phyloP scores from a whole-genome alignment of 176 grass and related monocot genomes.

The Alloteropsis semialata region DNA sequence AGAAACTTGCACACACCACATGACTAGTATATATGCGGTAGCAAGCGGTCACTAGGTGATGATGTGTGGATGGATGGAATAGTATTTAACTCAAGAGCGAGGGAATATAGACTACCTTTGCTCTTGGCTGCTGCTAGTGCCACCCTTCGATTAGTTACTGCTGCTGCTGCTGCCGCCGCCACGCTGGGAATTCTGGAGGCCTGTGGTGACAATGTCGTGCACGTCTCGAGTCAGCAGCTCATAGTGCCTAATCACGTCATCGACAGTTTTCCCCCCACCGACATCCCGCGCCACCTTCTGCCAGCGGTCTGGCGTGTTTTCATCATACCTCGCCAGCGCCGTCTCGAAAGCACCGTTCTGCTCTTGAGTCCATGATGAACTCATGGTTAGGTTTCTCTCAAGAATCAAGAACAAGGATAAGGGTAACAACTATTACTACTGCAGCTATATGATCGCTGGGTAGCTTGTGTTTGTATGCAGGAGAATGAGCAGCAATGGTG shows the following conservation, averaged over 20 bases:
- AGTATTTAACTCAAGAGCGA: conserved; percentile 6
- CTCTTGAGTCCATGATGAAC: conserved; percentile 37
- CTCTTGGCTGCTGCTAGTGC: not conserved
- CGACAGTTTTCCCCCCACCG: conserved; percentile 15
- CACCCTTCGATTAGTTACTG: not conserved
- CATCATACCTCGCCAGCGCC: conserved; percentile 44
- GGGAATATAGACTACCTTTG: conserved; percentile 28
- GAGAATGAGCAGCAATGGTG: conserved; percentile 20
- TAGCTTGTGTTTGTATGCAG: conserved; percentile 41
- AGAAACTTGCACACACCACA: conserved; percentile 14
- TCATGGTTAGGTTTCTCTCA: conserved; percentile 10
- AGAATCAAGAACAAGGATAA: not conserved
- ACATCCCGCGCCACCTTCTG: conserved; percentile 57
- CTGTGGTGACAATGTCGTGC: not conserved
- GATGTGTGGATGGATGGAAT: conserved; percentile 32
- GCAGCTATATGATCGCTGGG: not conserved
- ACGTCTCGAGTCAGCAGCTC: not conserved
- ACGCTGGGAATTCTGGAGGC: not conserved
- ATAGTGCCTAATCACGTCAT: conserved; percentile 37
- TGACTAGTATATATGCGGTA: not conserved
- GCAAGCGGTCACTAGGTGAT: not conserved
- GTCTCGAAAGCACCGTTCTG: conserved; percentile 59
- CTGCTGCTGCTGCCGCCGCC: not conserved
- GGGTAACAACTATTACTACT: not conserved
- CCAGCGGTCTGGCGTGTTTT: conserved; percentile 51